Percentiles rank a stretch among this genome's conserved stretches.
These are phyloP conservation scores for Rhizophagus prolifer DNA, from an alignment of 192 early-diverging fungal genomes.

Conservation along the genomic window DNA sequence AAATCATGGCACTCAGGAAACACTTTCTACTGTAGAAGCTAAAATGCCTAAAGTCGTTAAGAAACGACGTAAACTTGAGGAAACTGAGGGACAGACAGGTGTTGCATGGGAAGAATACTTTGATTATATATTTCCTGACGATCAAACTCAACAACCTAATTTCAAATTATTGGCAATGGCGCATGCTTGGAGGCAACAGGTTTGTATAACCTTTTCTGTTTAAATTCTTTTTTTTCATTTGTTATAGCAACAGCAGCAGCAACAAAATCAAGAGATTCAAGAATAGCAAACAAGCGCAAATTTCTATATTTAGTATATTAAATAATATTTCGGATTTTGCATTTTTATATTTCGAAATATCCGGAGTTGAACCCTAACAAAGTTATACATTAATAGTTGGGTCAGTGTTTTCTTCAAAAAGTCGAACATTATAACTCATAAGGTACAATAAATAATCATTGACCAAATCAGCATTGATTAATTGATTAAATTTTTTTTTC, in stretches of 20 bases:
- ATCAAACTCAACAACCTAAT: slow-evolving; percentile 80
- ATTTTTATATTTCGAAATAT: background rate
- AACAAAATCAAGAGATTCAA: background rate
- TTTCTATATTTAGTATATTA: too few species aligned
- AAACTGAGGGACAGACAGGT: slow-evolving; percentile 53
- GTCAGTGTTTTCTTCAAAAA: too few species aligned
- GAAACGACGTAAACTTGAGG: slow-evolving; percentile 72
- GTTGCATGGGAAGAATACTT: slow-evolving; percentile 94
- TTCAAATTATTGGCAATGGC: slow-evolving; percentile 92
- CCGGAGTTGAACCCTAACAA: too few species aligned
- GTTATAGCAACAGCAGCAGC: background rate
- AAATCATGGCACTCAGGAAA: slow-evolving; percentile 54
- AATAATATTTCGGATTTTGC: too few species aligned
- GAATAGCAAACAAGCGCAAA: too few species aligned
- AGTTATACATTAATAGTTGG: too few species aligned
- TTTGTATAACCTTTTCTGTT: background rate
- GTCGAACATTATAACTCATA: too few species aligned
- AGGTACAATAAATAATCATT: too few species aligned
- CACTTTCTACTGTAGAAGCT: slow-evolving; percentile 59
- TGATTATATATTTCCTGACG: slow-evolving; percentile 98
- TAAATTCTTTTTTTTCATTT: too few species aligned
- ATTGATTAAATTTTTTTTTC: too few species aligned
- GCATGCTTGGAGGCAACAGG: slow-evolving; percentile 72
- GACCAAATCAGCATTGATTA: too few species aligned
- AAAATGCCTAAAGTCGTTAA: slow-evolving; percentile 92